A percentile compares a stretch with the other conserved stretches of the same genome.
phyloP scores from a whole-genome alignment of 352 stramenopile genomes.

The Phytopythium boreale region DNA sequence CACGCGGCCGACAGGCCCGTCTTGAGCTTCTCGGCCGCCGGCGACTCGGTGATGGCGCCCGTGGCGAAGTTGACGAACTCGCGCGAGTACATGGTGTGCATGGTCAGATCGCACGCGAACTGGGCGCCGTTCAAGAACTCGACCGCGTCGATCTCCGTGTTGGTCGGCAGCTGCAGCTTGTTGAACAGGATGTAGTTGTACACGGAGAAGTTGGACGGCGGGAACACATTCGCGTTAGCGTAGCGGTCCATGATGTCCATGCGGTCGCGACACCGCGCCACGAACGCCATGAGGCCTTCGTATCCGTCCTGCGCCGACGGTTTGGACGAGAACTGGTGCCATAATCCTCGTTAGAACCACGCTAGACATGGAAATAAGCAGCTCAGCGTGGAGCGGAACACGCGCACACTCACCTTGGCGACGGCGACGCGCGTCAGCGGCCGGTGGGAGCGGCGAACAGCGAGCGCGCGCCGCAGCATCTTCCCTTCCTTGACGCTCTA shows the following conservation, averaged over 20 bases:
- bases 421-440: neutral
- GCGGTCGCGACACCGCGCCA: conserved; percentile 17
- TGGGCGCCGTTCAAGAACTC: conserved; percentile 29
- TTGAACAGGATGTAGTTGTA: conserved; percentile 37
- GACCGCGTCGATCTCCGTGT: conserved; percentile 20
- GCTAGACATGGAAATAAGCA: neutral
- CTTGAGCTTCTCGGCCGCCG: conserved; percentile 16
- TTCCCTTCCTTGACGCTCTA: neutral
- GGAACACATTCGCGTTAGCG: conserved; percentile 28
- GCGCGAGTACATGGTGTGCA: conserved; percentile 26
- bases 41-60: conserved; percentile 12
- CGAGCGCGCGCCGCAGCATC: conserved; percentile 6
- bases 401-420: neutral
- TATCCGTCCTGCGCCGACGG: conserved; percentile 27
- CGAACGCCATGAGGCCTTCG: conserved; percentile 29
- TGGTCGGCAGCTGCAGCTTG: conserved; percentile 26
- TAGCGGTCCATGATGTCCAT: conserved; percentile 25
- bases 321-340: conserved; percentile 19
- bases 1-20: conserved; percentile 28
- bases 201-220: conserved; percentile 23
- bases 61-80: conserved; percentile 23
- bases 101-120: conserved; percentile 20
- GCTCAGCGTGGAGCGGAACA: neutral
- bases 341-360: neutral
- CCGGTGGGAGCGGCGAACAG: neutral